A percentile compares a stretch with the other conserved stretches of the same genome.
Conservation (phyloP, 164 flowering plant genomes). For the Tinospora cordifolia region DNA sequence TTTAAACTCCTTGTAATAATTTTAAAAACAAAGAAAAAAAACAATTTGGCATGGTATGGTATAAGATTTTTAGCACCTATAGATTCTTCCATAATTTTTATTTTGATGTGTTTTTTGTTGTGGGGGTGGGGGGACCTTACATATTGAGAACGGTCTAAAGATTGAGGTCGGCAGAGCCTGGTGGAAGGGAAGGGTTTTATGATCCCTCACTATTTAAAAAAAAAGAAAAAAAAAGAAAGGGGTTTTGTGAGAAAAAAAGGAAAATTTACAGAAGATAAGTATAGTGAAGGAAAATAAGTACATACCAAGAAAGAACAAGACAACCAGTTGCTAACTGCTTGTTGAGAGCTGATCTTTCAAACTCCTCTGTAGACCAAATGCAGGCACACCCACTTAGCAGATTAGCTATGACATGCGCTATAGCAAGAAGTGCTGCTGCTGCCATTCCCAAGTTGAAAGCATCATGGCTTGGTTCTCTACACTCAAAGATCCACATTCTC, state of each 20-base stretch:
- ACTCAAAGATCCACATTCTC: conserved; percentile 71
- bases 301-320: conserved; percentile 69
- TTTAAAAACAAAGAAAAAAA: too few species aligned
- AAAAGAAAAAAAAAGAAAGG: too few species aligned
- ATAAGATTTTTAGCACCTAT: too few species aligned
- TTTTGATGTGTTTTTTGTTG: too few species aligned
- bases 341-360: conserved; percentile 49
- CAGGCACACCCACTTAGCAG: conserved; percentile 69
- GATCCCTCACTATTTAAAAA: not conserved
- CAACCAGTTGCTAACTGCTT: conserved; percentile 53
- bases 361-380: conserved; percentile 55
- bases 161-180: too few species aligned
- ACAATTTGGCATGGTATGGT: too few species aligned
- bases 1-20: too few species aligned
- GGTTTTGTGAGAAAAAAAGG: too few species aligned
- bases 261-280: not conserved
- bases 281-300: not conserved
- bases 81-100: too few species aligned
- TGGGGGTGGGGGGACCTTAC: too few species aligned
- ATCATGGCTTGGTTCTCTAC: conserved; percentile 68
- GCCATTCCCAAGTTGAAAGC: conserved; percentile 69
- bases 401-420: conserved; percentile 67
- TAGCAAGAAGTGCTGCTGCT: conserved; percentile 48
- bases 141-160: too few species aligned
- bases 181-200: too few species aligned